Evolutionary conservation across 2,329 filamentous ascomycete genomes (phyloP).

Genomic region (Ophiostoma tasmaniense): DNA sequence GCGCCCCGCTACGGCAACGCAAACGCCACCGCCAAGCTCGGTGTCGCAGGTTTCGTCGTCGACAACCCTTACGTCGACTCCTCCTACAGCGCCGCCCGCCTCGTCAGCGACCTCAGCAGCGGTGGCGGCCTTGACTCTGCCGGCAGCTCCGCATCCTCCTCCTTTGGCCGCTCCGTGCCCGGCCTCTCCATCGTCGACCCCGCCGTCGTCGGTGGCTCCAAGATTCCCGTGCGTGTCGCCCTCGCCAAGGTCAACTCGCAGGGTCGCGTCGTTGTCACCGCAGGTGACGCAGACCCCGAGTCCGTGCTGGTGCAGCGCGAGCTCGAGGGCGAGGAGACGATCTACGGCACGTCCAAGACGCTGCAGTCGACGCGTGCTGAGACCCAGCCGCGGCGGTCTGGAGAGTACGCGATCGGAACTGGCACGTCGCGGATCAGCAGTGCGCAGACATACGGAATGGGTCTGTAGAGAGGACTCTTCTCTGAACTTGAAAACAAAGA

Average conservation of each 20-base stretch:
- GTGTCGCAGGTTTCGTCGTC: conserved; percentile 47
- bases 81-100: conserved; percentile 30
- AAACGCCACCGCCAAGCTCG: conserved; percentile 36
- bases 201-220: conserved; percentile 42
- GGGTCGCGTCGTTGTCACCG: conserved; percentile 40
- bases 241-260: conserved; percentile 40
- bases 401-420: neutral
- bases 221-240: conserved; percentile 42
- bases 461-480: neutral
- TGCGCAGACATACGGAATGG: conserved; percentile 33
- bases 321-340: conserved; percentile 28
- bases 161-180: conserved; percentile 19
- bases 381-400: conserved; percentile 6
- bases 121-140: neutral
- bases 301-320: conserved; percentile 41
- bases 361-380: conserved; percentile 23
- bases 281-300: conserved; percentile 34
- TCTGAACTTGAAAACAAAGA: too few species aligned
- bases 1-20: conserved; percentile 30
- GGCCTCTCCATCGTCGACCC: conserved; percentile 39
- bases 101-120: neutral
- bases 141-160: neutral
- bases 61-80: conserved; percentile 35
- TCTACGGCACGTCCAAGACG: conserved; percentile 27
- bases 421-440: conserved; percentile 27